Evolutionary conservation across 805 yeast species (phyloP).

Genomic region (Starmera quercuum): DNA sequence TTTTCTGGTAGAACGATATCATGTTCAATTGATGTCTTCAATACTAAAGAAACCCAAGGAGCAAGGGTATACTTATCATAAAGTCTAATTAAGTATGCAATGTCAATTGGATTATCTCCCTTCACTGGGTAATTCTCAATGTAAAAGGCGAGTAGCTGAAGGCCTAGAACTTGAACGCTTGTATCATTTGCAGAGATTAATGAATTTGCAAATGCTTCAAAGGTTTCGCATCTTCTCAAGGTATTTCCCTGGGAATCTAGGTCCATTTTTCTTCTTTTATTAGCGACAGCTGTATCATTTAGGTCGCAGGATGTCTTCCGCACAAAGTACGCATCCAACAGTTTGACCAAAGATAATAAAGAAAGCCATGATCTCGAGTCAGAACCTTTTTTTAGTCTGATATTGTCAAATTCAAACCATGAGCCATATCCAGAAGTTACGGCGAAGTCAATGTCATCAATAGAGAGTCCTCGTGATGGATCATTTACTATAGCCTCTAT

Average conservation of each 20-base stretch:
- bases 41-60: conserved; percentile 13
- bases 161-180: conserved; percentile 6
- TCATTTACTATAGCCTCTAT: not conserved
- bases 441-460: conserved; percentile 3
- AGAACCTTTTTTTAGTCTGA: conserved; percentile 2
- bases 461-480: not conserved
- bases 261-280: conserved; percentile 23
- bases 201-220: conserved; percentile 15
- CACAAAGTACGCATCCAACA: conserved; percentile 26
- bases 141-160: conserved; percentile 24
- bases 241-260: too few relatives aligned
- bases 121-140: conserved; percentile 3
- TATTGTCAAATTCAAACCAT: conserved; percentile 16
- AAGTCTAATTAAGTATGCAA: conserved; percentile 3
- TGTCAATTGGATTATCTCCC: not conserved
- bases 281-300: conserved; percentile 2
- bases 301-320: too few relatives aligned
- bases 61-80: conserved; percentile 7
- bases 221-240: too few relatives aligned
- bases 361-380: conserved; percentile 33
- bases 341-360: conserved; percentile 24
- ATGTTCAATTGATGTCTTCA: conserved; percentile 10
- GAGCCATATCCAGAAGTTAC: conserved; percentile 2
- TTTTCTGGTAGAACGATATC: conserved; percentile 13
- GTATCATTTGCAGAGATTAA: conserved; percentile 1